A percentile compares a stretch with the other conserved stretches of the same genome.
These are phyloP conservation scores for Solanum verrucosum DNA, from an alignment of 257 asterid species.

Conservation along the genomic window DNA sequence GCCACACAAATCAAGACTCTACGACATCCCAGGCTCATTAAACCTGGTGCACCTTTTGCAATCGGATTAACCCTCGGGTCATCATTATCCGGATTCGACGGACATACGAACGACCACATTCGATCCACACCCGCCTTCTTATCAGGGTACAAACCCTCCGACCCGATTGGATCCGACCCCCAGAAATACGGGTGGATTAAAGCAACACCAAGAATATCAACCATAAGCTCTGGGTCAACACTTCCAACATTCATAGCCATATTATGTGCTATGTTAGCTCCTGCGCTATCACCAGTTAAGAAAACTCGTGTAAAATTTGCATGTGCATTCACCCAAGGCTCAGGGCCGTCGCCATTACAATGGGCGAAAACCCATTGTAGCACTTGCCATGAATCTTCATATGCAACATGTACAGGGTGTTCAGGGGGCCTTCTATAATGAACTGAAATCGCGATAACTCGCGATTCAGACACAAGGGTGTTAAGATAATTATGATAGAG, in stretches of 20 bases:
- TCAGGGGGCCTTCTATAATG: conserved; percentile 40
- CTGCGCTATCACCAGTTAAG: conserved; percentile 36
- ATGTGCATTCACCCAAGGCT: conserved; percentile 24
- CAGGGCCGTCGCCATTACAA: neutral
- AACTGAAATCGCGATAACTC: conserved; percentile 22
- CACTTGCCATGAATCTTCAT: conserved; percentile 32
- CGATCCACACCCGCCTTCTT: neutral
- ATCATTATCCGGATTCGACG: neutral
- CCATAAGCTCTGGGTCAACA: neutral
- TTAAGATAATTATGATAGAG: conserved; percentile 21
- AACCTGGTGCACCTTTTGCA: conserved; percentile 2
- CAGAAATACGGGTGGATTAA: conserved; percentile 25
- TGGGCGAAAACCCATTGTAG: conserved; percentile 27
- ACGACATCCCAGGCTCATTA: conserved; percentile 1
- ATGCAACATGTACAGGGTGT: conserved; percentile 30
- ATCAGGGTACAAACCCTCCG: neutral
- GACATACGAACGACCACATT: conserved; percentile 2
- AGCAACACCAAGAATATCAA: conserved; percentile 18
- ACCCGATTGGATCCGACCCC: conserved; percentile 13
- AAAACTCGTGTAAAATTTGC: conserved; percentile 25
- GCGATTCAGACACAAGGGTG: conserved; percentile 13
- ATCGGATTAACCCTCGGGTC: conserved; percentile 16
- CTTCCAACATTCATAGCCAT: conserved; percentile 21
- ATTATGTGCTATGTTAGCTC: conserved; percentile 31
- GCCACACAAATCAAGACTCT: conserved; percentile 15